These are phyloP conservation scores for Hygrocybe coccinea DNA, from an alignment of 768 basidiomycete species.

Conservation along the genomic window DNA sequence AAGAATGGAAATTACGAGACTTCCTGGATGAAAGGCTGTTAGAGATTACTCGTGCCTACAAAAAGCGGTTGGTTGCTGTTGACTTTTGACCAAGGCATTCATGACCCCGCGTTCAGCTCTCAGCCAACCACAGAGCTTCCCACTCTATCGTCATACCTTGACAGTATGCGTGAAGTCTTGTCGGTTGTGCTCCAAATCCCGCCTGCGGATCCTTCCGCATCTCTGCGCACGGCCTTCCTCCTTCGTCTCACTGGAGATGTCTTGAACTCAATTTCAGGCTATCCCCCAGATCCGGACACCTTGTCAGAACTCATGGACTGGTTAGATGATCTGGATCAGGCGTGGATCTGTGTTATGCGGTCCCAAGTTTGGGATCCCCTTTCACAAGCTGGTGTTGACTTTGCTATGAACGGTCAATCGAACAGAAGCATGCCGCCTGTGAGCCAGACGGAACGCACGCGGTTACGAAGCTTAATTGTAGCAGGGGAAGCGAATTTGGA, in stretches of 20 bases:
- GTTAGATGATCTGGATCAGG: slow-evolving; percentile 69
- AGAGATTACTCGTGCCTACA: slow-evolving; percentile 61
- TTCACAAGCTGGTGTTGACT: slow-evolving; percentile 31
- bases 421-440: slow-evolving; percentile 42
- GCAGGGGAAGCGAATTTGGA: slow-evolving; percentile 57
- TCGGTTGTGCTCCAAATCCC: slow-evolving; percentile 68
- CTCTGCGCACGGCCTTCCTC: slow-evolving; percentile 61
- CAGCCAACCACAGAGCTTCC: slow-evolving; percentile 49
- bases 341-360: slow-evolving; percentile 64
- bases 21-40: slow-evolving; percentile 65
- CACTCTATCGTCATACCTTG: slow-evolving; percentile 57
- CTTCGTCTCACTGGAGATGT: slow-evolving; percentile 69
- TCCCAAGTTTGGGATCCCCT: slow-evolving; percentile 63
- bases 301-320: slow-evolving; percentile 58
- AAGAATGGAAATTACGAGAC: slow-evolving; percentile 61
- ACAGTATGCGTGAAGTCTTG: slow-evolving; percentile 51
- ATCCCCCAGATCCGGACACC: slow-evolving; percentile 41
- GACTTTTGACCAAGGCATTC: slow-evolving; percentile 2
- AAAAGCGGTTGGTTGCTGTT: slow-evolving; percentile 57
- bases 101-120: slow-evolving; percentile 32
- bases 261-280: slow-evolving; percentile 57
- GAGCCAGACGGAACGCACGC: slow-evolving; percentile 67
- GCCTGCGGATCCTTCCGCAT: slow-evolving; percentile 64
- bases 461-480: slow-evolving; percentile 63
- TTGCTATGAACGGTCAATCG: slow-evolving; percentile 31